Conservation (phyloP, 2,329 filamentous ascomycete species). For the Bipolaris oryzae region DNA sequence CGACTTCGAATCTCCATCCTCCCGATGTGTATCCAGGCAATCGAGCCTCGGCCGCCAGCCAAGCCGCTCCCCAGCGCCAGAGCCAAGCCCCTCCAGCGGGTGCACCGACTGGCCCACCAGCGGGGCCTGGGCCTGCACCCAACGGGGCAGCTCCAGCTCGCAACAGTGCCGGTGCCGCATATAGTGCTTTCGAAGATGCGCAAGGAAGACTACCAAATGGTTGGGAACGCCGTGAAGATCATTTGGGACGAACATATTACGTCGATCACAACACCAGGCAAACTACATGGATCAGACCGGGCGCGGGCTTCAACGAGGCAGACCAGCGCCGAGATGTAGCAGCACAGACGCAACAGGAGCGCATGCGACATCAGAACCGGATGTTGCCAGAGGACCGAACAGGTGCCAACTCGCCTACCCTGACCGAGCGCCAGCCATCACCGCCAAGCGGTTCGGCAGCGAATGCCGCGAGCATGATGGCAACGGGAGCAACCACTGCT, state of each 20-base stretch:
- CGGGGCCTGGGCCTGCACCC: conserved; percentile 24
- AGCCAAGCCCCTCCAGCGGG: conserved; percentile 40
- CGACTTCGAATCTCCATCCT: conserved; percentile 45
- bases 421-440: conserved; percentile 59
- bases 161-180: conserved; percentile 43
- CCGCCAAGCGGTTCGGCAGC: conserved; percentile 49
- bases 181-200: conserved; percentile 96
- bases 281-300: conserved; percentile 93
- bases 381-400: conserved; percentile 95
- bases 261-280: conserved; percentile 97
- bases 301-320: conserved; percentile 75
- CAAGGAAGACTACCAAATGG: conserved; percentile 90
- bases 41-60: conserved; percentile 32
- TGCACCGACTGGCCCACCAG: conserved; percentile 54
- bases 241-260: conserved; percentile 93
- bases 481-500: conserved; percentile 90
- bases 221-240: conserved; percentile 96
- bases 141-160: conserved; percentile 53
- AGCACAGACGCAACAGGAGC: conserved; percentile 89
- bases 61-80: conserved; percentile 34
- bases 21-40: conserved; percentile 47
- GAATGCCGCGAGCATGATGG: conserved; percentile 82
- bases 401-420: conserved; percentile 86
- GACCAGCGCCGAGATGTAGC: conserved; percentile 81
- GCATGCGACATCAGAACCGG: conserved; percentile 90